A percentile compares a stretch with the other conserved stretches of the same genome.
phyloP scores from a whole-genome alignment of 1,139 yeast genomes.

The Kodamaea sp. region DNA sequence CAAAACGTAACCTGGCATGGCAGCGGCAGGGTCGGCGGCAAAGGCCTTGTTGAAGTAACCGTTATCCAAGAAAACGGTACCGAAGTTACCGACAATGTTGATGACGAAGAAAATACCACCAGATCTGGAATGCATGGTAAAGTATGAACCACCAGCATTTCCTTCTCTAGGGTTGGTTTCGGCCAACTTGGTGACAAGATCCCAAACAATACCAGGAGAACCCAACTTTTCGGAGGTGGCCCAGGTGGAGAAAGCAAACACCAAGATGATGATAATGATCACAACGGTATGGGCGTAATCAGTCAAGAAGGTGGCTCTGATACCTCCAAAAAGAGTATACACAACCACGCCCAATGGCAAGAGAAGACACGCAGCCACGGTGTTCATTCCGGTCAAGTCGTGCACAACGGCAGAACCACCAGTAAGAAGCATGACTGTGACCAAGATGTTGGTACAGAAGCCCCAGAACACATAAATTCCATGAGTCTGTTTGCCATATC shows the following conservation, averaged over 20 bases:
- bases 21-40: slow-evolving; percentile 83
- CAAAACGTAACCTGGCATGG: slow-evolving; percentile 84
- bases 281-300: slow-evolving; percentile 78
- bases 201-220: slow-evolving; percentile 81
- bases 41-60: slow-evolving; percentile 92
- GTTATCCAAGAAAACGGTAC: slow-evolving; percentile 84
- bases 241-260: slow-evolving; percentile 63
- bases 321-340: slow-evolving; percentile 85
- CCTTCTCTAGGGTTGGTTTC: slow-evolving; percentile 63
- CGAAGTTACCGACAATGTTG: slow-evolving; percentile 83
- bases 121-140: slow-evolving; percentile 73
- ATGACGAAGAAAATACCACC: slow-evolving; percentile 86
- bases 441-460: slow-evolving; percentile 80
- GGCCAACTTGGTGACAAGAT: slow-evolving; percentile 60
- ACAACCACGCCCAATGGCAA: slow-evolving; percentile 82
- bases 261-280: slow-evolving; percentile 59
- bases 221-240: slow-evolving; percentile 67
- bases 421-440: slow-evolving; percentile 82
- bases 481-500: slow-evolving; percentile 73
- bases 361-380: slow-evolving; percentile 77
- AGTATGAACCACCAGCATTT: slow-evolving; percentile 72
- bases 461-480: slow-evolving; percentile 73
- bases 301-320: slow-evolving; percentile 85
- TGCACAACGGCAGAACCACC: slow-evolving; percentile 83
- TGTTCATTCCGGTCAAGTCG: slow-evolving; percentile 80